Percentiles rank a stretch among this genome's conserved stretches.
phyloP scores from a whole-genome alignment of 140 eudicot species.

The Ambrosia hybrid region DNA sequence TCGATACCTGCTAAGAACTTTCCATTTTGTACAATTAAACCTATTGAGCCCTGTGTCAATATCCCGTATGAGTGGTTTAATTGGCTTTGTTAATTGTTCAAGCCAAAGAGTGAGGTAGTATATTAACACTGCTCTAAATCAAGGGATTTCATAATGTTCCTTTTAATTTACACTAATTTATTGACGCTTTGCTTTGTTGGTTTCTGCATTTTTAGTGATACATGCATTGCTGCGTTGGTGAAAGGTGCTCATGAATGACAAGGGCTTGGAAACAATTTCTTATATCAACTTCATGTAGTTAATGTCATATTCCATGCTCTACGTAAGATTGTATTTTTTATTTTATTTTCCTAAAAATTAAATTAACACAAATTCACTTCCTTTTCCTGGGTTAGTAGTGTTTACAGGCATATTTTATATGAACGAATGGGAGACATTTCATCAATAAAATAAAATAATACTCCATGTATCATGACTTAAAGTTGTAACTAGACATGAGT shows the following conservation, averaged over 20 bases:
- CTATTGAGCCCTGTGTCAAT: conserved; percentile 96
- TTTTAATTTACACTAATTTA: conserved; percentile 1
- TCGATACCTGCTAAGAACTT: conserved; percentile 97
- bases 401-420: too few relatives aligned
- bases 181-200: conserved; percentile 33
- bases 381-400: too few relatives aligned
- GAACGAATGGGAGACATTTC: too few relatives aligned
- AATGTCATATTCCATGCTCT: conserved; percentile 97
- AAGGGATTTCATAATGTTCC: neutral
- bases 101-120: conserved; percentile 92
- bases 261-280: conserved; percentile 96
- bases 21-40: conserved; percentile 97
- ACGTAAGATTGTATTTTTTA: conserved; percentile 55
- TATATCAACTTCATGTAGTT: conserved; percentile 96
- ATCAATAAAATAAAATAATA: too few relatives aligned
- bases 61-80: conserved; percentile 93
- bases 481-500: too few relatives aligned
- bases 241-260: conserved; percentile 99
- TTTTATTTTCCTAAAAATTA: neutral
- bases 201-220: conserved; percentile 88
- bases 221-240: conserved; percentile 98
- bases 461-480: too few relatives aligned
- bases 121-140: neutral
- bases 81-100: conserved; percentile 86
- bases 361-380: too few relatives aligned